These are phyloP conservation scores for Bondarzewia mesenterica DNA, from an alignment of 1,284 basidiomycete genomes.

Conservation along the genomic window DNA sequence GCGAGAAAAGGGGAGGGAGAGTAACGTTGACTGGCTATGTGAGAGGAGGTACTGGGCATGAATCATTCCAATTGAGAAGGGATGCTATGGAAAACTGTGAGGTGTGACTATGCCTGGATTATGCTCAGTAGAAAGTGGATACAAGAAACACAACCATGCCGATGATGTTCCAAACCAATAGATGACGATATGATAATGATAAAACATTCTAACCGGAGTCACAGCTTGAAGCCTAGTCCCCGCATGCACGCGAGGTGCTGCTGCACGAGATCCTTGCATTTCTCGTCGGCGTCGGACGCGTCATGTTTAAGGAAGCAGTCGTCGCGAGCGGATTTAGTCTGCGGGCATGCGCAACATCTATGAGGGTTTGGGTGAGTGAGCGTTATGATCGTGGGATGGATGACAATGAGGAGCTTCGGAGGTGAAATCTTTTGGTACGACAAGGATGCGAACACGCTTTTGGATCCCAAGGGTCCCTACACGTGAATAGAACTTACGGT, in stretches of 20 bases:
- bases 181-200: background rate
- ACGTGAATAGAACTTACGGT: slow-evolving; percentile 58
- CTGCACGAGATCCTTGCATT: slow-evolving; percentile 76
- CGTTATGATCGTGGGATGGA: too few relatives aligned
- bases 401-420: background rate
- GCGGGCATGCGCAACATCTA: slow-evolving; percentile 92
- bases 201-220: background rate
- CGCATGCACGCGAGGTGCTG: slow-evolving; percentile 90
- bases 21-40: too few relatives aligned
- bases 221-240: slow-evolving; percentile 77
- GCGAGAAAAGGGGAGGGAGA: too few relatives aligned
- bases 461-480: background rate
- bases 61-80: background rate
- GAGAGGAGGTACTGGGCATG: background rate
- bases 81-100: background rate
- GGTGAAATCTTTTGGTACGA: background rate
- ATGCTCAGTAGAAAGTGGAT: background rate
- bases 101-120: background rate
- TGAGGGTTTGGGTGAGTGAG: background rate
- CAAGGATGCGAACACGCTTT: background rate
- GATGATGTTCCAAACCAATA: background rate
- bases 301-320: slow-evolving; percentile 85
- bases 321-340: slow-evolving; percentile 87
- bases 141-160: background rate
- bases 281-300: slow-evolving; percentile 61